Evolutionary conservation across 2,329 filamentous ascomycete genomes (phyloP), one percentile per base, ranked within the genome.

Genomic region (Arthrobotrys entomopaga): DNA sequence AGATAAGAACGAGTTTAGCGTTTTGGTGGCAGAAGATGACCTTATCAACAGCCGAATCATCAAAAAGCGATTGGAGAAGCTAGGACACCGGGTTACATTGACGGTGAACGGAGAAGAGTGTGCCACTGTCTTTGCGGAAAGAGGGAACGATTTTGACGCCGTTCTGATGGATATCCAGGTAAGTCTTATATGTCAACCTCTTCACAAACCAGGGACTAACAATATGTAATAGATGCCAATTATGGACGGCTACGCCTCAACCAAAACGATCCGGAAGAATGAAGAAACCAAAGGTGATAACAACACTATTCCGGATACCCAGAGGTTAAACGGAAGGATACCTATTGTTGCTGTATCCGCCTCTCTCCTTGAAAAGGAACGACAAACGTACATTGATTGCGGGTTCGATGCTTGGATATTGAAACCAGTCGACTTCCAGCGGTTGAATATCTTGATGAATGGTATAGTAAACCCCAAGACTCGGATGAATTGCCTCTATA

Each of bases 111-210:
- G 93, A 6, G 90, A 95, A 79, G 92, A 96, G 79, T 97, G 93
- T 79, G 89, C 91, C 4, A 84, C 85, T 57, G 85, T 87, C 3
- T 93, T 91, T 80, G 85, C 85, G 57, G 89, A 91, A 52, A 85
- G 85, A 58, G 84, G 88, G 0, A 81, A 81, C 24, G 82, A 82
- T 20, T 95, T 91, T 79, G 92, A 96, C 80, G 89, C 92, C 3
- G 85, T 97, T 54, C 84, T 97, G 76, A 96, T 96, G 93, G 93
- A 96, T 79, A 92, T 97, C 86, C 92, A 96, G 85, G 92, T 93
- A 80, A 81, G 87, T 82, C n/a, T 24, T 77, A 76, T 16, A 38
- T 57, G 26, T 56, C 10, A 5, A 13, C 0, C n/a, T 16, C 29
- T 3, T 46, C 72, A 6, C 34, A 57, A 13, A n/a, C 19, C 29